Percentiles rank a stretch among this genome's conserved stretches.
Evolutionary conservation across 2,329 filamentous ascomycete genomes (phyloP).

Genomic region (Polytolypa hystricis): DNA sequence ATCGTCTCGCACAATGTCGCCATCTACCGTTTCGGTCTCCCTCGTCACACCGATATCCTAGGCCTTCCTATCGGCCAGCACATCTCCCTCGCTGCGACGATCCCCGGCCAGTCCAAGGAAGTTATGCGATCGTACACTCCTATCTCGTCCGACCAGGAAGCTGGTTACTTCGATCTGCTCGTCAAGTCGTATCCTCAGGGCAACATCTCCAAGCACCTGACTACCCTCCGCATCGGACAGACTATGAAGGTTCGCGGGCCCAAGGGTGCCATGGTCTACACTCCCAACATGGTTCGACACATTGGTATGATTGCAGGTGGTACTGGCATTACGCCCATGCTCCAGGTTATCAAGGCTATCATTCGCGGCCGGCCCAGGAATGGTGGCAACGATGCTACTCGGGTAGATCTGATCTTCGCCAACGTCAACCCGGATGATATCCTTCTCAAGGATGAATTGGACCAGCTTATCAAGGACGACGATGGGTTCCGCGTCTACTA

Average conservation of each 20-base stretch:
- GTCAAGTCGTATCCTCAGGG: slow-evolving; percentile 97
- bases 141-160: slow-evolving; percentile 77
- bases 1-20: slow-evolving; percentile 96
- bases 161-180: slow-evolving; percentile 87
- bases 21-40: slow-evolving; percentile 92
- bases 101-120: slow-evolving; percentile 68
- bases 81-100: slow-evolving; percentile 82
- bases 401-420: slow-evolving; percentile 92
- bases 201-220: slow-evolving; percentile 93
- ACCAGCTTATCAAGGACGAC: slow-evolving; percentile 66
- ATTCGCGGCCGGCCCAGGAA: slow-evolving; percentile 58
- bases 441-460: slow-evolving; percentile 82
- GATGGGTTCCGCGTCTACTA: slow-evolving; percentile 79
- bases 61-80: slow-evolving; percentile 97
- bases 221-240: slow-evolving; percentile 69
- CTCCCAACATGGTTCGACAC: slow-evolving; percentile 88
- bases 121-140: slow-evolving; percentile 88
- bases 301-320: slow-evolving; percentile 98
- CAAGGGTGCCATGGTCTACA: slow-evolving; percentile 97
- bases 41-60: slow-evolving; percentile 65
- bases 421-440: slow-evolving; percentile 93
- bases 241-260: slow-evolving; percentile 84
- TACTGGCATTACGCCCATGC: slow-evolving; percentile 96
- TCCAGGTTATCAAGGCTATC: slow-evolving; percentile 88
- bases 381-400: slow-evolving; percentile 66